These are phyloP conservation scores for Penicillium egyptiacum DNA, from an alignment of 495 filamentous ascomycete genomes.

Conservation along the genomic window DNA sequence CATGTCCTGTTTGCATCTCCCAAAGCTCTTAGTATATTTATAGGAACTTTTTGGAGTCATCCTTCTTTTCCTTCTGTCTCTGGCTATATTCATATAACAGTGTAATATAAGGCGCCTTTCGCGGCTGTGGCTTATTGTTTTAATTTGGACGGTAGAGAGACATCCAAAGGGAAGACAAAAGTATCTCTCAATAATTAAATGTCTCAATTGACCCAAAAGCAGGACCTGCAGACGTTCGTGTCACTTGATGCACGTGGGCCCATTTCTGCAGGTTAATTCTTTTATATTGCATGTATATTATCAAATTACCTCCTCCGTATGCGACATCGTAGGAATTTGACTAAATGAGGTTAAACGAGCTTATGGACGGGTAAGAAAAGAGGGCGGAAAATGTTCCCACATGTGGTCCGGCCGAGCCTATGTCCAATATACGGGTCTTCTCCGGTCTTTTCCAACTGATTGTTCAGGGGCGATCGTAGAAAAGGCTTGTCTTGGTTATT, in stretches of 20 bases:
- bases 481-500: slow-evolving; percentile 1
- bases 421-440: slow-evolving; percentile 2
- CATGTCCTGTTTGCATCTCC: slow-evolving; percentile 15
- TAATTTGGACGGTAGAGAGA: not conserved
- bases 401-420: slow-evolving; percentile 1
- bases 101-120: slow-evolving; percentile 23
- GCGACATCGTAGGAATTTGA: no score
- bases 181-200: not conserved
- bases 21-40: not conserved
- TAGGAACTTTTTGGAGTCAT: slow-evolving; percentile 8
- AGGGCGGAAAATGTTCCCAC: slow-evolving; percentile 1
- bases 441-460: slow-evolving; percentile 4
- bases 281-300: not conserved
- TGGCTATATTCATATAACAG: not conserved
- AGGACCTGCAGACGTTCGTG: slow-evolving; percentile 11
- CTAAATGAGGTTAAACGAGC: not conserved
- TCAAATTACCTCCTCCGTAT: not conserved
- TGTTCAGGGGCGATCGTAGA: slow-evolving; percentile 5
- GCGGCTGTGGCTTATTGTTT: slow-evolving; percentile 24
- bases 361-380: not conserved
- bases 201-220: not conserved
- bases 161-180: not conserved
- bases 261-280: slow-evolving; percentile 3
- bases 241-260: slow-evolving; percentile 15
- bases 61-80: not conserved